Base-by-base conservation (phyloP, 1,139 yeast genomes). In the Suhomyces kunorum region DNA sequence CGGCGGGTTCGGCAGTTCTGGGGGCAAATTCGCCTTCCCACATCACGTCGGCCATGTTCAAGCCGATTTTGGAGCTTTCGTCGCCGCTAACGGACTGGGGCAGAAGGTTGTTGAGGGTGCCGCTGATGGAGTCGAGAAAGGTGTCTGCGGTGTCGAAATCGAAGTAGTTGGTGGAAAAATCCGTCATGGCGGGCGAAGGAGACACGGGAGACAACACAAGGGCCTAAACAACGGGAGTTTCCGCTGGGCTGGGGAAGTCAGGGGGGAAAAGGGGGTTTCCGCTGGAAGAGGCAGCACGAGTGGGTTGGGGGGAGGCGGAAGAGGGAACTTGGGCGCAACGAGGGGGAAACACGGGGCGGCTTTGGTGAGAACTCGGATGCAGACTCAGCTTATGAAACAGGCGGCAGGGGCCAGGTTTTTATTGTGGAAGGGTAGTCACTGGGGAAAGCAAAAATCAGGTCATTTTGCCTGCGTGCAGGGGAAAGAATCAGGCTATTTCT, bases 131-230 rank as follows among this genome's bases (percentile, higher is more conserved):
- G 39, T 57, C 63, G 38, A 68, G 55, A 40, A 68, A 68, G 40
- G 52, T 60, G 45, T 68, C 71, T 20, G 73, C 59, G 30, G 60
- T 53, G 24, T 63, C 69, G 49, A 68, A 68, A 43, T 66, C 66
- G 45, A 50, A 53, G 50, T 41, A 53, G 37, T 37, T 60, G 32
- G 45, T 53, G 19, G 38, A 39, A 36, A 46, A 52, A 24, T 54
- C 57, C 13, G 58, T 43, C 54, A 53, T 54, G 19, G 24, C 19
- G 14, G 14, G 15, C 11, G 28, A 20, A 11, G 24, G 24, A 11
- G 24, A 20, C 24, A n/a, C 11, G 8, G n/a, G 24, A n/a, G 24
- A 6, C n/a, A 20, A 8, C n/a, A n/a, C n/a, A 20, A 20, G 24
- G 24, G 24, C 24, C 24, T 7, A n/a, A n/a, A 9, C 8, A 20